Evolutionary conservation across 345 rosid genomes (phyloP).

Genomic region (Pistacia integerrima): DNA sequence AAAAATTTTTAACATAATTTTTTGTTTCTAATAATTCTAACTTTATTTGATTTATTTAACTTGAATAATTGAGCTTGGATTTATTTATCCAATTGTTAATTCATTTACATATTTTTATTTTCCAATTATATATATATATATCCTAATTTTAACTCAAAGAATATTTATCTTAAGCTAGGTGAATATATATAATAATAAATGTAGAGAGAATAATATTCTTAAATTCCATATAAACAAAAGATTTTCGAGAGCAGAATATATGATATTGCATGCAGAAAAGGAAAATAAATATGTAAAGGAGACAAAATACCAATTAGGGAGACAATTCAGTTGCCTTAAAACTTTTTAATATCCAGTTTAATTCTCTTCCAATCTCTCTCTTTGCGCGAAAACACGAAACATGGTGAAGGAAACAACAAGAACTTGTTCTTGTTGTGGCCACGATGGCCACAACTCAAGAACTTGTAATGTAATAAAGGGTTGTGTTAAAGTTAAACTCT

Average conservation of each 20-base stretch:
- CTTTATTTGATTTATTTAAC: no score
- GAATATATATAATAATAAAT: background rate
- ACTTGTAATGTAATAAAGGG: constrained; percentile 13
- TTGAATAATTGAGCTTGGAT: no score
- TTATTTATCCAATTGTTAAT: background rate
- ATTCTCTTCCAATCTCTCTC: background rate
- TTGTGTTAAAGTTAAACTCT: constrained; percentile 24
- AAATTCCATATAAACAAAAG: background rate
- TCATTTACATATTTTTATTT: background rate
- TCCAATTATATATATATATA: background rate
- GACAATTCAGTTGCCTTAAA: background rate
- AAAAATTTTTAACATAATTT: no score
- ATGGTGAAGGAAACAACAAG: constrained; percentile 30
- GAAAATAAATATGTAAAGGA: background rate
- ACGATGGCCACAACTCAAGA: constrained; percentile 30
- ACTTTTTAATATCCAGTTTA: background rate
- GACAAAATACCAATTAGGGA: background rate
- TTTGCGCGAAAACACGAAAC: background rate
- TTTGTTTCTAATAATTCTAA: no score
- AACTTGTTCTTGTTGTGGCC: constrained; percentile 28
- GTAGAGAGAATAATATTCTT: background rate
- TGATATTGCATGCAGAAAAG: background rate
- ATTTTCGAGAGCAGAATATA: background rate
- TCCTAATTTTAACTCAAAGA: background rate
- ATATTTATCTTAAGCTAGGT: background rate